A percentile compares a stretch with the other conserved stretches of the same genome.
These are phyloP conservation scores for Terfezia boudieri DNA, from an alignment of 495 filamentous ascomycete genomes.

Conservation along the genomic window DNA sequence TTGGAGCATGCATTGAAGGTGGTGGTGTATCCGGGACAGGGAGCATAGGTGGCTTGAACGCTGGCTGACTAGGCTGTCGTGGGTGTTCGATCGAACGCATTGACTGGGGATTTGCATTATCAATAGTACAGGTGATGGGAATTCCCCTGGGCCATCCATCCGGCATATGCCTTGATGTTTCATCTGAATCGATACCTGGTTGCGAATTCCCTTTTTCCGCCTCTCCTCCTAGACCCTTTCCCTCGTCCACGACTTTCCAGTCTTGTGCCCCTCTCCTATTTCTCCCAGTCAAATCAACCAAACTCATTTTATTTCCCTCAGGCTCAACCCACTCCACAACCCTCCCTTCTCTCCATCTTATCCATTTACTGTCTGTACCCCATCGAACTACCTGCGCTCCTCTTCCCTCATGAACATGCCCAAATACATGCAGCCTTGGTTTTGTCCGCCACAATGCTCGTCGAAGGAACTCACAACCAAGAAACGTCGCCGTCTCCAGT, in stretches of 20 bases:
- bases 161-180: no score
- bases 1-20: no score
- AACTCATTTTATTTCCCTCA: constrained; percentile 1
- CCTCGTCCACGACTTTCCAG: constrained; percentile 1
- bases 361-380: constrained; percentile 18
- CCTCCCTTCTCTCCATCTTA: constrained; percentile 1
- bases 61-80: no score
- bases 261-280: background rate
- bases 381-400: constrained; percentile 38
- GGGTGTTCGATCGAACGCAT: no score
- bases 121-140: no score
- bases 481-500: background rate
- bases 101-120: no score
- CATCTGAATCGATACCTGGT: no score
- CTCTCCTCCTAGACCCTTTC: background rate
- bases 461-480: constrained; percentile 57
- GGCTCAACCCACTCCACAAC: constrained; percentile 2
- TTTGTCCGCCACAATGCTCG: constrained; percentile 56
- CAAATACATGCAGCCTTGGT: constrained; percentile 68
- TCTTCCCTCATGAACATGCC: constrained; percentile 59
- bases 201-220: no score
- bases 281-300: background rate
- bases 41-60: no score
- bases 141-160: no score
- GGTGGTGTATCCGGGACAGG: no score